phyloP scores from a whole-genome alignment of 371 early-diverging fungal species.

The Mortierella sp. region DNA sequence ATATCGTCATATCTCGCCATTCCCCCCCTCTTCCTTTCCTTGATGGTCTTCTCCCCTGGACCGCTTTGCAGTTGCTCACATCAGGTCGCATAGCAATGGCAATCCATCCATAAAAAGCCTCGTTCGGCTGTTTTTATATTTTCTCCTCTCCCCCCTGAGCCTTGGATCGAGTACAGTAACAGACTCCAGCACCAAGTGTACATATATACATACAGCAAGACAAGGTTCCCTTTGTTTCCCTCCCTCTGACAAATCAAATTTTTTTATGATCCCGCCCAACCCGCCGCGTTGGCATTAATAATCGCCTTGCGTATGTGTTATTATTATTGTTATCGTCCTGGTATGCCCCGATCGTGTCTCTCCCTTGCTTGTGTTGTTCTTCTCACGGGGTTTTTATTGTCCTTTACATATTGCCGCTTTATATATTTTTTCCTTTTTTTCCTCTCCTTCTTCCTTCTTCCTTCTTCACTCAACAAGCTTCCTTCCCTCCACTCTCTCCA shows the following conservation, averaged over 20 bases:
- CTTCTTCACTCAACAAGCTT: background rate
- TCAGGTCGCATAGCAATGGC: background rate
- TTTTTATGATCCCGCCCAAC: background rate
- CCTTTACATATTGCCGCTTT: background rate
- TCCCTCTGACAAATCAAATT: constrained; percentile 18
- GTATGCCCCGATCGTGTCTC: constrained; percentile 11
- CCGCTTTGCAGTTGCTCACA: background rate
- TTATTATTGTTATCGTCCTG: background rate
- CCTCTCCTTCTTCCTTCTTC: background rate
- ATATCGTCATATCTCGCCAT: constrained; percentile 1
- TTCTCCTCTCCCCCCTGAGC: background rate
- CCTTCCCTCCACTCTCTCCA: background rate
- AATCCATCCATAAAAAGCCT: constrained; percentile 4
- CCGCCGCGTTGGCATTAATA: constrained; percentile 7
- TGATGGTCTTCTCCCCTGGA: background rate
- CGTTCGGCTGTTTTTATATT: background rate
- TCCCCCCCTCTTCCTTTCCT: background rate
- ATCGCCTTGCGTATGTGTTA: background rate
- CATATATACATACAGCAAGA: too few relatives aligned
- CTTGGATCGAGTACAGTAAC: background rate
- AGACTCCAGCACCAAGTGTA: background rate
- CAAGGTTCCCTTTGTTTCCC: background rate
- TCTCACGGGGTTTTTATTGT: background rate
- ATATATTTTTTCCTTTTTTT: background rate
- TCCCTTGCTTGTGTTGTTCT: background rate